Evolutionary conservation across 2,329 filamentous ascomycete genomes (phyloP).

Genomic region (Cercospora brassicicola): DNA sequence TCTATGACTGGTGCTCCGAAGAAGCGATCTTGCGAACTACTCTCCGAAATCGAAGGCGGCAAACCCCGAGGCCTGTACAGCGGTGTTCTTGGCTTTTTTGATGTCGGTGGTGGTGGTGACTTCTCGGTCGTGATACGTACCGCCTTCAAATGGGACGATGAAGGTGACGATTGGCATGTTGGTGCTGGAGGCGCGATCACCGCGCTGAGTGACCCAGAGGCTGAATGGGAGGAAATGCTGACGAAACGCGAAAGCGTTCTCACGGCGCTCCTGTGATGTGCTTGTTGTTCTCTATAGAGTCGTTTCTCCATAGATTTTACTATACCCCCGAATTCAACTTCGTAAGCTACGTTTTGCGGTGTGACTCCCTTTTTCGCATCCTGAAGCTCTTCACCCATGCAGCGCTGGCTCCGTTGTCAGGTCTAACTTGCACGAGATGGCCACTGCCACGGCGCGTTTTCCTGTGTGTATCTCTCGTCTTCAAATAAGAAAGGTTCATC

Average conservation of each 20-base stretch:
- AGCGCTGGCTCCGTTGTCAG: neutral
- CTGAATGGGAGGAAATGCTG: constrained; percentile 86
- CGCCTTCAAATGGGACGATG: constrained; percentile 70
- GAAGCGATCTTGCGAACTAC: constrained; percentile 82
- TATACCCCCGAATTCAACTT: constrained; percentile 23
- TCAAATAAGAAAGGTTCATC: no score
- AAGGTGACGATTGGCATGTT: constrained; percentile 67
- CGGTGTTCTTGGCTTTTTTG: constrained; percentile 86
- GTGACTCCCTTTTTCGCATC: neutral
- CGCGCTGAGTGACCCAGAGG: constrained; percentile 73
- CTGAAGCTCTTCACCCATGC: neutral
- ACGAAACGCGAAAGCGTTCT: constrained; percentile 43
- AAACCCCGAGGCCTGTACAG: constrained; percentile 75
- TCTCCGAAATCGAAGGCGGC: constrained; percentile 66
- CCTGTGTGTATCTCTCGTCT: no score
- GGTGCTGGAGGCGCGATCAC: constrained; percentile 92
- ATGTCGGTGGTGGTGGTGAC: constrained; percentile 79
- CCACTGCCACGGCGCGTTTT: neutral
- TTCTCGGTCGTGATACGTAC: constrained; percentile 90
- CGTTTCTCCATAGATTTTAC: constrained; percentile 4
- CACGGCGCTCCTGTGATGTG: constrained; percentile 19
- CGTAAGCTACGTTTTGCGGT: neutral
- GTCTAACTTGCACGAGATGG: neutral
- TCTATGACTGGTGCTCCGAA: constrained; percentile 98
- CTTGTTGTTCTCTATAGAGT: neutral